Base-by-base conservation (phyloP, 441 rosid species). In the Corymbia calophylla region DNA sequence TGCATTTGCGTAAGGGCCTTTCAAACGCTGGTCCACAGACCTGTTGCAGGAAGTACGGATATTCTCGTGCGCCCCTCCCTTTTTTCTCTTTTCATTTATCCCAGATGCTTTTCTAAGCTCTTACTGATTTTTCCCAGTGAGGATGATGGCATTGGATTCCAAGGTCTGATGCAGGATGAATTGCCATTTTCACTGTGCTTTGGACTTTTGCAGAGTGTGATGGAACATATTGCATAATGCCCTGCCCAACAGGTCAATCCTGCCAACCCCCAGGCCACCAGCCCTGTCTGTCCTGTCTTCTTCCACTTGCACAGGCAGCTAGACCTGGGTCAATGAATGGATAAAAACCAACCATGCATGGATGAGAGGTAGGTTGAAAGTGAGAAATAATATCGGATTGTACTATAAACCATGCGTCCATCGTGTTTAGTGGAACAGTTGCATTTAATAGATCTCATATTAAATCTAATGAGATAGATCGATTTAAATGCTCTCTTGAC, bases 161-260 rank as follows among this genome's bases (percentile, higher is more conserved):
- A 39, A 12, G n/a, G 49, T 73, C 51, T 39, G 51, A 39, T 39
- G 51, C 84, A 39, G 84, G 44, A 47, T 21, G 84, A 12, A 39
- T 73, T 39, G 51, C 51, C 49, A 23, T 44, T 39, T 39, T 73
- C 51, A 73, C 84, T 39, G 51, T 39, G 84, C 84, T 66, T 39
- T 73, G 84, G 84, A 73, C 84, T 73, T 73, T 73, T 73, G 51
- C 84, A 39, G 84, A 47, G 84, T 73, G 49, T 21, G 51, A 73
- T 21, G 84, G 84, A 73, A 73, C 13, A 10, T 0, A 23, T 21
- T 73, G 84, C 13, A 10, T 0, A 23, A 39, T 73, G 82, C 82
- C 82, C 49, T 39, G 11, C 29, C 49, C 82, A 10, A 11, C 82
- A 73, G 11, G 49, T 73, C 82, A 73, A 73, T 11, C 29, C 29